phyloP scores from a whole-genome alignment of 169 alveolate genomes.

The Neospora caninum region DNA sequence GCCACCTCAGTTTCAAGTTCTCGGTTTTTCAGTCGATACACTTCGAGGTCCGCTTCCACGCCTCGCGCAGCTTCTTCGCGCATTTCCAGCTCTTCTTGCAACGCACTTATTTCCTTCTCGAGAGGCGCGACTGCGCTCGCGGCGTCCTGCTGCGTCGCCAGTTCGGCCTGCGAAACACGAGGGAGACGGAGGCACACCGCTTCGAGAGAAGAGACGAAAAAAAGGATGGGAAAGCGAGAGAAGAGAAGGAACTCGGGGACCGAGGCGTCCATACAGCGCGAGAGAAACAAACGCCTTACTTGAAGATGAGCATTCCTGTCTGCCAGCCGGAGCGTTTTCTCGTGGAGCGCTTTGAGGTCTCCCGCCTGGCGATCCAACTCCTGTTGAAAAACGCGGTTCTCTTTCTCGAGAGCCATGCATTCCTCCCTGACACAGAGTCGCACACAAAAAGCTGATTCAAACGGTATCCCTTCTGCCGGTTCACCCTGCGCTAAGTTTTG shows the following conservation, averaged over 20 bases:
- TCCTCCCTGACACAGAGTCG: background rate
- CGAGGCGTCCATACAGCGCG: background rate
- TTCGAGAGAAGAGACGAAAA: background rate
- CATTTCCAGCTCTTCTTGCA: constrained; percentile 6
- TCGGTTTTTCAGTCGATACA: background rate
- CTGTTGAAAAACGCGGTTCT: constrained; percentile 2
- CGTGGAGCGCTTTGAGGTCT: constrained; percentile 9
- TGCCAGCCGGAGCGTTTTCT: background rate
- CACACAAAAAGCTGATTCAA: background rate
- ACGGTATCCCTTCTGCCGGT: background rate
- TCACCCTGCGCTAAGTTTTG: background rate
- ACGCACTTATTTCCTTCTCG: background rate
- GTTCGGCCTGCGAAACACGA: background rate
- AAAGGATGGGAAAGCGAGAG: background rate
- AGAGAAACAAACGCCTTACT: background rate
- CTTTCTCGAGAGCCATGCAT: constrained; percentile 26
- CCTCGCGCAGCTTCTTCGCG: background rate
- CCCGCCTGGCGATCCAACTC: constrained; percentile 29
- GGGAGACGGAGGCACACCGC: background rate
- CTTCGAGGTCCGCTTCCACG: background rate
- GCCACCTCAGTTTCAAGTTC: constrained; percentile 8
- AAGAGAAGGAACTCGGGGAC: background rate
- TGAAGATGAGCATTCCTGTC: background rate
- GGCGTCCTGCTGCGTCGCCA: constrained; percentile 8
- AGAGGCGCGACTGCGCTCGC: background rate